Evolutionary conservation across 2,329 filamentous ascomycete species (phyloP).

Genomic region (Dendryphion nanum): DNA sequence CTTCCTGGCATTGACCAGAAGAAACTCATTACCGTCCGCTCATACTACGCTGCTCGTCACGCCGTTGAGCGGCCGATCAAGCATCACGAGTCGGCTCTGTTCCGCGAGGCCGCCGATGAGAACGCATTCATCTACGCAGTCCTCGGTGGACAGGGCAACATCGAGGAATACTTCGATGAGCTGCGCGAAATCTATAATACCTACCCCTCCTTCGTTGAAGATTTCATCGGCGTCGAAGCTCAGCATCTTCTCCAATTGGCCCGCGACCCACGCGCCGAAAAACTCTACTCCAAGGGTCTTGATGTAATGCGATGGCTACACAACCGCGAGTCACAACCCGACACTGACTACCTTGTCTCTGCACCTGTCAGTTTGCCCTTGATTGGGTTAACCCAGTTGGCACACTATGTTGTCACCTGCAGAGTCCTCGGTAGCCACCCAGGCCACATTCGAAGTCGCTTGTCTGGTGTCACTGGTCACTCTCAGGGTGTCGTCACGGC

Average conservation of each 20-base stretch:
- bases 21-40: slow-evolving; percentile 84
- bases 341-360: slow-evolving; percentile 70
- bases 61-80: slow-evolving; percentile 84
- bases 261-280: slow-evolving; percentile 80
- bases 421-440: slow-evolving; percentile 87
- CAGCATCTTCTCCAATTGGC: slow-evolving; percentile 84
- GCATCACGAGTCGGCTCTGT: slow-evolving; percentile 87
- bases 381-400: slow-evolving; percentile 93
- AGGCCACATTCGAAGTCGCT: slow-evolving; percentile 78
- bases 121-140: slow-evolving; percentile 87
- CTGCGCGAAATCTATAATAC: slow-evolving; percentile 86
- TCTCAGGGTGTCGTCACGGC: slow-evolving; percentile 96
- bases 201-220: slow-evolving; percentile 86
- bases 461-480: slow-evolving; percentile 89
- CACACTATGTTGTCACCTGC: slow-evolving; percentile 93
- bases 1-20: slow-evolving; percentile 90
- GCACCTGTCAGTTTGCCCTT: slow-evolving; percentile 77
- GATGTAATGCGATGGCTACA: slow-evolving; percentile 94
- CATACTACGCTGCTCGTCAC: slow-evolving; percentile 87
- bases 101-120: slow-evolving; percentile 82
- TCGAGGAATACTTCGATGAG: slow-evolving; percentile 99
- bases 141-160: slow-evolving; percentile 96
- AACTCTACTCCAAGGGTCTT: slow-evolving; percentile 95
- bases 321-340: slow-evolving; percentile 83
- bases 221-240: slow-evolving; percentile 77